Base-by-base conservation (phyloP, 2,329 filamentous ascomycete genomes). In the Talaromyces sp. region DNA sequence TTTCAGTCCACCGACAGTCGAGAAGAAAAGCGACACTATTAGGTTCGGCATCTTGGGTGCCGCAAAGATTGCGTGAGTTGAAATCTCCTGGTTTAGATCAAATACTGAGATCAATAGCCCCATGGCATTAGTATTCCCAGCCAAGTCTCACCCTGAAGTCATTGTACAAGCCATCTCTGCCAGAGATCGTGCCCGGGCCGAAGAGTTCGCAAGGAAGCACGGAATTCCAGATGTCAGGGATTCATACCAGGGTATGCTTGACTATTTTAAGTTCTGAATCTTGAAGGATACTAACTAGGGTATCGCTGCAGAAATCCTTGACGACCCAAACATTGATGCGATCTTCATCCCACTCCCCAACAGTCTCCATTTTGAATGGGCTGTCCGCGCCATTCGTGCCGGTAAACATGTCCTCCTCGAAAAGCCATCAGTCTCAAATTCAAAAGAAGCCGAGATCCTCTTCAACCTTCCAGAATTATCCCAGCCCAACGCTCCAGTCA, bases 371-470 rank as follows among this genome's bases (percentile, higher is more conserved):
- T 68, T 65, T 25, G 74, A 79, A 60, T 82, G 78, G 76, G 73
- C 80, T n/a, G 62, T 77, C 17, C 74, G 75, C 57, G 75, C 79
- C 3, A 69, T 83, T 19, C 64, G 67, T 28, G 75, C 74, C 1
- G 78, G 78, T 7, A 83, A 82, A 62, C 80, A 83, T 63, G 80
- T 84, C 19, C 73, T 83, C 1, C 67, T 82, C 3, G 81, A 83
- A 64, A 82, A 83, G 65, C 80, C 80, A 0, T 73, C 75, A 2
- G 72, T 71, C 17, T 72, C 70, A 31, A 81, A 80, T 61, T 64
- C 69, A 6, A 57, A 53, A 0, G 78, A 83, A 62, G 79, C 78
- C 5, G 65, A 68, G 22, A 60, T 65, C 0, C 71, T 82, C 28
- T 81, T 81, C 65, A 65, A 63, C 33, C 66, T 69, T 21, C 70